phyloP scores from a whole-genome alignment of 2,329 filamentous ascomycete species.

The Blumeriella jaapii region DNA sequence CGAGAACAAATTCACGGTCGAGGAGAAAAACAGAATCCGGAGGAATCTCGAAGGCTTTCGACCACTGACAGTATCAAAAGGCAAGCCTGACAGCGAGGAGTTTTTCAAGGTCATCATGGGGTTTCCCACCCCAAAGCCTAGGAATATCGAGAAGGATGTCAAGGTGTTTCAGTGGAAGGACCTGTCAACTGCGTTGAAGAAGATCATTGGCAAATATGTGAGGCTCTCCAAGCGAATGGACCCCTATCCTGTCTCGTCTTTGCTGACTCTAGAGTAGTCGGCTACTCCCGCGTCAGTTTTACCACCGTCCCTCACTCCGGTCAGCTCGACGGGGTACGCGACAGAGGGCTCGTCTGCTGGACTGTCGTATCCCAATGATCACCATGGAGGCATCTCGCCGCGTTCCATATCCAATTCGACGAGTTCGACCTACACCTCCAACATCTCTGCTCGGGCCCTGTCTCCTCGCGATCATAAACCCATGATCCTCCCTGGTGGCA shows the following conservation, averaged over 20 bases:
- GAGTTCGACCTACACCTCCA: constrained; percentile 20
- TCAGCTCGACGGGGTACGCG: constrained; percentile 25
- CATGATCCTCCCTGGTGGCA: constrained; percentile 17
- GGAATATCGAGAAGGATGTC: constrained; percentile 98
- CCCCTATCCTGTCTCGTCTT: background rate
- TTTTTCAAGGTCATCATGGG: constrained; percentile 99
- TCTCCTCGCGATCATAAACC: constrained; percentile 23
- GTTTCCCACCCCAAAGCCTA: constrained; percentile 86
- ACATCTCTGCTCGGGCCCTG: constrained; percentile 19
- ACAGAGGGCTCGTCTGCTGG: constrained; percentile 22
- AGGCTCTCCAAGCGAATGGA: constrained; percentile 8
- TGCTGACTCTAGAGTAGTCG: constrained; percentile 21
- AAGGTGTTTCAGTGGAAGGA: constrained; percentile 98
- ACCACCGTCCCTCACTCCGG: constrained; percentile 25
- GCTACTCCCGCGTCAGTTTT: constrained; percentile 26
- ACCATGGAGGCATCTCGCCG: constrained; percentile 25
- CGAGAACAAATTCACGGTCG: constrained; percentile 76
- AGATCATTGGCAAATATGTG: constrained; percentile 92
- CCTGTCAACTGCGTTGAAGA: constrained; percentile 76
- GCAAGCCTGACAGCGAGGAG: constrained; percentile 82
- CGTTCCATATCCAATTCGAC: constrained; percentile 24
- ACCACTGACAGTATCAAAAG: constrained; percentile 86
- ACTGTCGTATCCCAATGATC: constrained; percentile 20
- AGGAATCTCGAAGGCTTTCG: constrained; percentile 92
- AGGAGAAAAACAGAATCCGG: constrained; percentile 96